phyloP scores from a whole-genome alignment of 179 eudicot species.

The Monotropa hypopitys region DNA sequence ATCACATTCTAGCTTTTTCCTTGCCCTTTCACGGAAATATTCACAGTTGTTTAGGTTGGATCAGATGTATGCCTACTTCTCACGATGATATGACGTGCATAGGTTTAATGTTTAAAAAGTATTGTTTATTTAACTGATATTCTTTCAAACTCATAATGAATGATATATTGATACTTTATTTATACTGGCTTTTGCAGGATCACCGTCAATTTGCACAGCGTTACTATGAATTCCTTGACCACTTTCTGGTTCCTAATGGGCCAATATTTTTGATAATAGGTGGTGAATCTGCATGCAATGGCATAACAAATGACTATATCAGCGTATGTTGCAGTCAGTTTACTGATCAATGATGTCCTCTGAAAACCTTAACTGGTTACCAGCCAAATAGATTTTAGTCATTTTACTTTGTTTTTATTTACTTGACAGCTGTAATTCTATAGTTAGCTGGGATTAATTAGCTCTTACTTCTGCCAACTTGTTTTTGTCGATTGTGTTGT shows the following conservation, averaged over 20 bases:
- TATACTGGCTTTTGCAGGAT: constrained; percentile 44
- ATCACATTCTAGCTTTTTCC: background rate
- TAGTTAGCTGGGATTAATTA: background rate
- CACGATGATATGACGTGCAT: background rate
- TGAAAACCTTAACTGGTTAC: constrained; percentile 1
- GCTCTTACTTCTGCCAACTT: too few species aligned
- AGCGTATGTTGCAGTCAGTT: constrained; percentile 34
- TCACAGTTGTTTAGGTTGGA: background rate
- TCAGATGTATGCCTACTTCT: background rate
- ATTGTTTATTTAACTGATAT: background rate
- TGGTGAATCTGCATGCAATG: constrained; percentile 75
- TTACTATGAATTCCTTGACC: constrained; percentile 71
- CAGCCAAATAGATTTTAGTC: background rate
- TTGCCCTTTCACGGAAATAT: background rate
- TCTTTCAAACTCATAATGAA: background rate
- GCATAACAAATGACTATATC: constrained; percentile 71
- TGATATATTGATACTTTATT: background rate
- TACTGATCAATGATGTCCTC: background rate
- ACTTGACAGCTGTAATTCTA: background rate
- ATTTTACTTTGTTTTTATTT: background rate
- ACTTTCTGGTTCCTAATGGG: constrained; percentile 66
- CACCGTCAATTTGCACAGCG: constrained; percentile 72
- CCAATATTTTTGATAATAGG: constrained; percentile 79
- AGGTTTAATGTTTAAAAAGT: background rate
- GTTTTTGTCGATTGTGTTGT: background rate